Evolutionary conservation across 441 rosid genomes (phyloP).

Genomic region (Viola pubescens): DNA sequence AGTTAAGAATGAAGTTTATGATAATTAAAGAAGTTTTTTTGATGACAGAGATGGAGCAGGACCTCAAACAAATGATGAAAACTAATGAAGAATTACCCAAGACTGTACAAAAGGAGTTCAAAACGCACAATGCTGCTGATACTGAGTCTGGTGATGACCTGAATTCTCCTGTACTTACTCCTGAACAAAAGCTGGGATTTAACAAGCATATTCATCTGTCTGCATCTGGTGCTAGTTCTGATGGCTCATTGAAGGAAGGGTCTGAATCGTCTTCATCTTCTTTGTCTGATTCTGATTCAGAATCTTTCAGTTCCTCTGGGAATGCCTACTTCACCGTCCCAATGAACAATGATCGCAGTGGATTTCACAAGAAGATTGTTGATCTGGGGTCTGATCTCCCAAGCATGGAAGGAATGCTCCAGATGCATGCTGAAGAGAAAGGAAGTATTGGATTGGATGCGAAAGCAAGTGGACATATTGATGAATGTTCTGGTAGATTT

Average conservation of each 20-base stretch:
- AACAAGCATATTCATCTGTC: slow-evolving; percentile 24
- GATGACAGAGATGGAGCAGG: slow-evolving; percentile 37
- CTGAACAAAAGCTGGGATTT: slow-evolving; percentile 25
- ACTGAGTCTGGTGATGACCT: slow-evolving; percentile 15
- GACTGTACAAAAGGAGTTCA: slow-evolving; percentile 18
- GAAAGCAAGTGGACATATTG: slow-evolving; percentile 29
- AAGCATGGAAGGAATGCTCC: slow-evolving; percentile 18
- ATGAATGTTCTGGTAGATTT: slow-evolving; percentile 27
- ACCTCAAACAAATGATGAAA: slow-evolving; percentile 27
- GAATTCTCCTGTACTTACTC: slow-evolving; percentile 34
- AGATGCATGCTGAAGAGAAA: slow-evolving; percentile 24
- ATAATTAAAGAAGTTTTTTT: not conserved
- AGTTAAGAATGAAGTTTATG: no score
- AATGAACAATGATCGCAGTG: slow-evolving; percentile 22
- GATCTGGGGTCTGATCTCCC: slow-evolving; percentile 18
- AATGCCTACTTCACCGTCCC: slow-evolving; percentile 33
- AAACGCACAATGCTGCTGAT: slow-evolving; percentile 24
- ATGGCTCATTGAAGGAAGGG: slow-evolving; percentile 41
- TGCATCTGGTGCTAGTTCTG: slow-evolving; percentile 35
- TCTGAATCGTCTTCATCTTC: slow-evolving; percentile 42
- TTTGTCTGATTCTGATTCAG: slow-evolving; percentile 64
- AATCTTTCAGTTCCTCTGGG: slow-evolving; percentile 46
- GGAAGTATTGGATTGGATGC: slow-evolving; percentile 14
- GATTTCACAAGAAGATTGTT: slow-evolving; percentile 18
- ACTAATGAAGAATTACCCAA: slow-evolving; percentile 31